Percentiles rank a stretch among this genome's conserved stretches.
Conservation (phyloP, 495 filamentous ascomycete species). For the Daldinia vernicosa region DNA sequence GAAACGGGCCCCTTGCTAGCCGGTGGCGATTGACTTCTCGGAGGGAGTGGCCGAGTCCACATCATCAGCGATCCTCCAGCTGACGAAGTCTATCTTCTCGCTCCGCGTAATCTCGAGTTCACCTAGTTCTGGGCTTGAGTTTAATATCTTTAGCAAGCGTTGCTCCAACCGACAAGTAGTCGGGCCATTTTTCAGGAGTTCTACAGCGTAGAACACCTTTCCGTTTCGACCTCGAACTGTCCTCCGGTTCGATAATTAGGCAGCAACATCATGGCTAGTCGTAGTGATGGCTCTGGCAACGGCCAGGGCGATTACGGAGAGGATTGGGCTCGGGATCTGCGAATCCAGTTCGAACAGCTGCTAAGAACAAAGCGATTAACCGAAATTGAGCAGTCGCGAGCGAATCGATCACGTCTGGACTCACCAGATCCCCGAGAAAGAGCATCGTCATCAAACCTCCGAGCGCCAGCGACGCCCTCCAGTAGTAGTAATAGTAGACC, state of each 20-base stretch:
- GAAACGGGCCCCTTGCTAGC: conserved; percentile 27
- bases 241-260: conserved; percentile 3
- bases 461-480: conserved; percentile 48
- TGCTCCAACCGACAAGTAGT: conserved; percentile 1
- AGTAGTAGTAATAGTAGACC: conserved; percentile 46
- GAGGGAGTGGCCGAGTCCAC: conserved; percentile 33
- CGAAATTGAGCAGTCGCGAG: conserved; percentile 68
- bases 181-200: neutral
- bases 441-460: conserved; percentile 54
- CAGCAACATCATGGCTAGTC: conserved; percentile 39
- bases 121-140: conserved; percentile 15
- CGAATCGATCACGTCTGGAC: conserved; percentile 50
- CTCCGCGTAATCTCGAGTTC: conserved; percentile 33
- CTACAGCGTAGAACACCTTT: conserved; percentile 7
- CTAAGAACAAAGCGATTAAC: conserved; percentile 81
- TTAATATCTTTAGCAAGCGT: conserved; percentile 17
- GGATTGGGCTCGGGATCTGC: conserved; percentile 63
- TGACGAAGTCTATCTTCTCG: conserved; percentile 30
- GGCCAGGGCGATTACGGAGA: conserved; percentile 54
- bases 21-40: conserved; percentile 35
- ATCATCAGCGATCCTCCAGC: conserved; percentile 28
- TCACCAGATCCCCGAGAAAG: conserved; percentile 49
- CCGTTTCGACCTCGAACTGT: conserved; percentile 3
- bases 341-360: conserved; percentile 75
- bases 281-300: conserved; percentile 33